Evolutionary conservation across 371 early-diverging fungal species (phyloP).

Genomic region (Apophysomyces sp.): DNA sequence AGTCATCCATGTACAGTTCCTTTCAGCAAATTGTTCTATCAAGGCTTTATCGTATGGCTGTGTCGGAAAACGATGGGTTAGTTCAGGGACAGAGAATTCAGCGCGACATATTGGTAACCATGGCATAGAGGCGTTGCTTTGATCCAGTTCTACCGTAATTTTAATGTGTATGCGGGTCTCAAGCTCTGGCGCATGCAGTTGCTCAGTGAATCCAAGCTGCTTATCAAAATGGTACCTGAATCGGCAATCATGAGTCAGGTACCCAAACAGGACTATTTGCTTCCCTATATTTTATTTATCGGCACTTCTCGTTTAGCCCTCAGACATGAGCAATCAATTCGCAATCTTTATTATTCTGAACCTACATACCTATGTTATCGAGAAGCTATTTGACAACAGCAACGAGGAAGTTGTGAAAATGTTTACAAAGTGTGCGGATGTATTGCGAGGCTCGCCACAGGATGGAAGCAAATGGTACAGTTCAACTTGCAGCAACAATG

Average conservation of each 20-base stretch:
- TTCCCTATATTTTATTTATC: not conserved
- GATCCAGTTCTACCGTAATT: slow-evolving; percentile 1
- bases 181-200: slow-evolving; percentile 9
- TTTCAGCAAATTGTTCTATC: slow-evolving; percentile 6
- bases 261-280: not conserved
- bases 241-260: not conserved
- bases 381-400: slow-evolving; percentile 3
- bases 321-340: not conserved
- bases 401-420: slow-evolving; percentile 5
- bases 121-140: not conserved
- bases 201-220: not conserved
- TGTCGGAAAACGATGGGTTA: not conserved
- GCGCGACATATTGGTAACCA: not conserved
- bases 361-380: not conserved
- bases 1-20: not conserved
- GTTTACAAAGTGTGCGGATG: not conserved
- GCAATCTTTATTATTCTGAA: slow-evolving; percentile 3
- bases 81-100: not conserved
- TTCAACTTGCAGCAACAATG: not conserved
- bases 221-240: slow-evolving; percentile 7
- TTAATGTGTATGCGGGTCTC: slow-evolving; percentile 3
- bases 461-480: not conserved
- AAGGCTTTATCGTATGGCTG: slow-evolving; percentile 3
- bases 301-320: not conserved
- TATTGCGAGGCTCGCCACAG: not conserved